Evolutionary conservation across 495 filamentous ascomycete genomes (phyloP), one percentile per base, ranked within the genome.

Genomic region (Sphaerosporella brunnea): DNA sequence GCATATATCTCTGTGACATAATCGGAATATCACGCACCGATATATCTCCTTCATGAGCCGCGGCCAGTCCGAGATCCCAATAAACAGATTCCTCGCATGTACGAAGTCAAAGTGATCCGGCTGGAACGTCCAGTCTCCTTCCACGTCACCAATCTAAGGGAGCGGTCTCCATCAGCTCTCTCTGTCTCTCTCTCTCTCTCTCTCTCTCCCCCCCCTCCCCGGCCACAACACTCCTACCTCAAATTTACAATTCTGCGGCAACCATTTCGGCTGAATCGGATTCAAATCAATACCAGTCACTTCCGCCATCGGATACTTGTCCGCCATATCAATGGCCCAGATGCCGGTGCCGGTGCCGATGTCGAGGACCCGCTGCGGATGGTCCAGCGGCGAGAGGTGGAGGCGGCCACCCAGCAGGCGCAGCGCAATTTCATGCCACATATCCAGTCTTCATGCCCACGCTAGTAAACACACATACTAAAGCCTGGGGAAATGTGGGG

Each of bases 101-200:
- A 69, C 63, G 28, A 63, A 65, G 49, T 69, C 65, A 47, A 69
- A 69, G 15, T 42, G 47, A 19, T 59, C 51, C 21, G 45, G 47
- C 1, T 53, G 41, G 45, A 55, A 67, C 2, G 54, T 51, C 67
- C 66, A 69, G 16, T 61, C 56, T 16, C 35, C 45, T 52, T 68
- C 65, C 41, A 63, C 54, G 44, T 69, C 67, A 36, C 68, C 67
- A 23, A n/a, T n/a, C n/a, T n/a, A n/a, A n/a, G n/a, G n/a, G n/a
- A n/a, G n/a, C n/a, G n/a, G n/a, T n/a, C n/a, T n/a, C n/a, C n/a
- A n/a, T n/a, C n/a, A n/a, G n/a, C n/a, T n/a, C n/a, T n/a, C n/a
- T n/a, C n/a, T n/a, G n/a, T n/a, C n/a, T n/a, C n/a, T n/a, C n/a
- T n/a, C n/a, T n/a, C n/a, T n/a, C n/a, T n/a, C n/a, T n/a, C n/a